A percentile compares a stretch with the other conserved stretches of the same genome.
These are phyloP conservation scores for sorghum (Sorghum bicolor) DNA, from an alignment of 176 grass and related monocot genomes.

Conservation along the genomic window DNA sequence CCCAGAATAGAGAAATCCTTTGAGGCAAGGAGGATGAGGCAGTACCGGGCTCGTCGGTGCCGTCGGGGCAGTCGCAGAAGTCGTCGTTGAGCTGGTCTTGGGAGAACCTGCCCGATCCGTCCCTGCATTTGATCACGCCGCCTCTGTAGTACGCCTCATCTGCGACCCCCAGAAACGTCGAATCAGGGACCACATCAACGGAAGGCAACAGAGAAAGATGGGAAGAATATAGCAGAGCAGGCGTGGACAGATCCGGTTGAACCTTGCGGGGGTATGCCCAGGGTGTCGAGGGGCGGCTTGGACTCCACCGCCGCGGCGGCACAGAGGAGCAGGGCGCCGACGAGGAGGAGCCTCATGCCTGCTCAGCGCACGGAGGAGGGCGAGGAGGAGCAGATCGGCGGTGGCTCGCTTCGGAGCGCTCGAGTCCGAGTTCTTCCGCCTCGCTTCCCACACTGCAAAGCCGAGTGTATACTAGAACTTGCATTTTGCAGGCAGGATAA, in stretches of 20 bases:
- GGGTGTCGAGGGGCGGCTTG: conserved; percentile 40
- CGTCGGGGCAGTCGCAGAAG: conserved; percentile 93
- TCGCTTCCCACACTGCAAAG: background rate
- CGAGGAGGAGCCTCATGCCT: conserved; percentile 39
- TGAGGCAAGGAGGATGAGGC: background rate
- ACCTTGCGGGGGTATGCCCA: conserved; percentile 81
- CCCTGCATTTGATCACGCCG: conserved; percentile 83
- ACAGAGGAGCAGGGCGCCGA: conserved; percentile 31
- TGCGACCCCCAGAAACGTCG: conserved; percentile 31
- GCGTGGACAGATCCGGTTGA: conserved; percentile 32
- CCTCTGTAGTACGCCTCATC: conserved; percentile 80
- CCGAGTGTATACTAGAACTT: background rate
- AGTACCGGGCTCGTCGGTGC: conserved; percentile 93
- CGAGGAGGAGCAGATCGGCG: conserved; percentile 1
- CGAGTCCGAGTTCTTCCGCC: background rate
- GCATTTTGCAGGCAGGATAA: background rate
- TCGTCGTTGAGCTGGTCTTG: conserved; percentile 90
- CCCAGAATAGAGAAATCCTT: background rate
- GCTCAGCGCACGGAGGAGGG: background rate
- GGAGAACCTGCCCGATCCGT: conserved; percentile 82
- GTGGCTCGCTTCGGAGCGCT: background rate
- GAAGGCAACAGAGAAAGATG: background rate
- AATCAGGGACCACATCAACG: conserved; percentile 32
- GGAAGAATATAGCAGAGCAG: background rate
- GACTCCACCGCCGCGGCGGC: conserved; percentile 30